Conservation (phyloP, 148 eudicot genomes). For the Nepenthes gracilis region DNA sequence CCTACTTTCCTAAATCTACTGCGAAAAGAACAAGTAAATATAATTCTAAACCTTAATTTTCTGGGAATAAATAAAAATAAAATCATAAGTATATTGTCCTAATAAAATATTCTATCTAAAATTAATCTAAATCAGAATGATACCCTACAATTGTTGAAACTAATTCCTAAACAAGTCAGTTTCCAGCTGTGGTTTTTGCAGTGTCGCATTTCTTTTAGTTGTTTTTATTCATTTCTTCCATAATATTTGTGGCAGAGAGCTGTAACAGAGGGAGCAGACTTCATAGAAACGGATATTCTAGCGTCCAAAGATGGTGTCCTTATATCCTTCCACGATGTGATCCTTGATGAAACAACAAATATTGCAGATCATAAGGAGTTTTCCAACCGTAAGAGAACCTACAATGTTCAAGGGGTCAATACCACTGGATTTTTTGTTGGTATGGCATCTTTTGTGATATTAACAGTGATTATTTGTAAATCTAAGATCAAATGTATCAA, state of each 20-base stretch:
- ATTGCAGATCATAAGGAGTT: slow-evolving; percentile 63
- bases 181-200: no score
- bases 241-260: slow-evolving; percentile 55
- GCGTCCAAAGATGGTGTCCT: slow-evolving; percentile 82
- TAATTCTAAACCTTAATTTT: no score
- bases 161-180: no score
- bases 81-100: no score
- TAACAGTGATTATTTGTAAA: not conserved
- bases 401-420: slow-evolving; percentile 70
- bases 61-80: no score
- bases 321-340: slow-evolving; percentile 72
- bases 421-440: slow-evolving; percentile 69
- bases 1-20: no score
- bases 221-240: no score
- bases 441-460: slow-evolving; percentile 9
- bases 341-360: slow-evolving; percentile 68
- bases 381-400: slow-evolving; percentile 64
- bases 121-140: no score
- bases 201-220: no score
- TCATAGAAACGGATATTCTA: slow-evolving; percentile 77
- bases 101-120: no score
- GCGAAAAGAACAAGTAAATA: no score
- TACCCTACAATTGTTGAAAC: no score
- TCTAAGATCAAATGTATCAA: not conserved
- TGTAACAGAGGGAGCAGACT: slow-evolving; percentile 89